phyloP scores from a whole-genome alignment of 164 flowering plant genomes.

The Paratinospora sagittata region DNA sequence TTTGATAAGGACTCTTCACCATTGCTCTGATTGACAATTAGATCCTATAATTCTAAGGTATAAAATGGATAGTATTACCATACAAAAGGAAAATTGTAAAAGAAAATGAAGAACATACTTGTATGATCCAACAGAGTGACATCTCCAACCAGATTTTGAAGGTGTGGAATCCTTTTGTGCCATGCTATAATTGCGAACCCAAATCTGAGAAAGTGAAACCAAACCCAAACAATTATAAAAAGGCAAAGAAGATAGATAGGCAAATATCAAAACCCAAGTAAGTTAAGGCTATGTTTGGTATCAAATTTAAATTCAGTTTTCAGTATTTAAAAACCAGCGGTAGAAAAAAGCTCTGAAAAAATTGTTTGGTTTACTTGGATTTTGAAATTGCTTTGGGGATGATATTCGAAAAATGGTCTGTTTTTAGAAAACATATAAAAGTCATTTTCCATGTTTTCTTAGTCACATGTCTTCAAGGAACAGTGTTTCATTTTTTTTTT shows the following conservation, averaged over 20 bases:
- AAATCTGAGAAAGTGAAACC: slow-evolving; percentile 40
- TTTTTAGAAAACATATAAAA: too few relatives aligned
- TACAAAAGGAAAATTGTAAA: neutral
- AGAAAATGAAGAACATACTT: slow-evolving; percentile 43
- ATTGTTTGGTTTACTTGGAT: too few relatives aligned
- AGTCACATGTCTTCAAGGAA: too few relatives aligned
- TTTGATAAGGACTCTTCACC: neutral
- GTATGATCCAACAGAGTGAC: slow-evolving; percentile 93
- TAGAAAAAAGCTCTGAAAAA: too few relatives aligned
- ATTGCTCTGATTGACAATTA: neutral
- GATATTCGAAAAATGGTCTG: too few relatives aligned
- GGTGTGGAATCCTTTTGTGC: slow-evolving; percentile 29
- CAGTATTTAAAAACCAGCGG: too few relatives aligned
- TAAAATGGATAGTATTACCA: neutral
- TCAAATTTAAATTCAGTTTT: too few relatives aligned
- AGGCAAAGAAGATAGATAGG: neutral
- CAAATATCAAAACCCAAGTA: neutral
- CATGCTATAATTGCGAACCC: slow-evolving; percentile 43
- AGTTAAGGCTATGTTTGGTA: neutral
- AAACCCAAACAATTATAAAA: neutral
- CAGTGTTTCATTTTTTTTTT: too few relatives aligned
- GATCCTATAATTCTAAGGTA: neutral
- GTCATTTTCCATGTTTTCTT: too few relatives aligned
- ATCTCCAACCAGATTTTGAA: slow-evolving; percentile 66
- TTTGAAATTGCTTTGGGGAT: too few relatives aligned